These are phyloP conservation scores for Limnanthes douglasii DNA, from an alignment of 345 rosid genomes.

Conservation along the genomic window DNA sequence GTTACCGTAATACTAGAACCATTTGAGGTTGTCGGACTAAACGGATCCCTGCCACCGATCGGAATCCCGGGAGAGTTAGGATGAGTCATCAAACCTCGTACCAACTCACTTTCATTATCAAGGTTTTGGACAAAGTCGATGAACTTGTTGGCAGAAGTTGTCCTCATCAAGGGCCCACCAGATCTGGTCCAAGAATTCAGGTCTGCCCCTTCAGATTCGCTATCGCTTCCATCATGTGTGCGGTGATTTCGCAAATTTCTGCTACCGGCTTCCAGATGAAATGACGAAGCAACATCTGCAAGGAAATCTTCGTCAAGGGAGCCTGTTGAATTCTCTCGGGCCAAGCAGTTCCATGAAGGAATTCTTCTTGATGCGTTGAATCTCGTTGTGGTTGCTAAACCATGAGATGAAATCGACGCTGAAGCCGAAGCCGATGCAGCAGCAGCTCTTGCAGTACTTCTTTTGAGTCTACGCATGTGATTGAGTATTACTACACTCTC, in stretches of 20 bases:
- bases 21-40: slow-evolving; percentile 13
- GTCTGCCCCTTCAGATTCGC: slow-evolving; percentile 68
- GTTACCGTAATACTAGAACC: slow-evolving; percentile 45
- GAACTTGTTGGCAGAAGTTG: slow-evolving; percentile 64
- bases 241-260: slow-evolving; percentile 29
- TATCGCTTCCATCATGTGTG: slow-evolving; percentile 63
- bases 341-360: slow-evolving; percentile 95
- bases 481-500: slow-evolving; percentile 90
- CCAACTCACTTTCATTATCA: slow-evolving; percentile 18
- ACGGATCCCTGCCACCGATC: slow-evolving; percentile 34
- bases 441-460: slow-evolving; percentile 91
- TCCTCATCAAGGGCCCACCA: slow-evolving; percentile 98
- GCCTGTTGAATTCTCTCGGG: slow-evolving; percentile 89
- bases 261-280: slow-evolving; percentile 16
- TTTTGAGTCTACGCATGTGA: slow-evolving; percentile 91
- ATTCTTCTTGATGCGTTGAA: slow-evolving; percentile 83
- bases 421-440: slow-evolving; percentile 21
- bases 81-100: slow-evolving; percentile 17
- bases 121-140: slow-evolving; percentile 61
- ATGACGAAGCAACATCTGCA: slow-evolving; percentile 16
- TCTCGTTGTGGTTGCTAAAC: slow-evolving; percentile 28
- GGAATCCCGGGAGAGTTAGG: slow-evolving; percentile 15
- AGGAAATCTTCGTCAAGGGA: slow-evolving; percentile 65
- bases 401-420: slow-evolving; percentile 54
- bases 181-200: slow-evolving; percentile 83